A percentile compares a stretch with the other conserved stretches of the same genome.
Conservation (phyloP, 1,139 yeast genomes). For the Arxiozyma heterogenica region DNA sequence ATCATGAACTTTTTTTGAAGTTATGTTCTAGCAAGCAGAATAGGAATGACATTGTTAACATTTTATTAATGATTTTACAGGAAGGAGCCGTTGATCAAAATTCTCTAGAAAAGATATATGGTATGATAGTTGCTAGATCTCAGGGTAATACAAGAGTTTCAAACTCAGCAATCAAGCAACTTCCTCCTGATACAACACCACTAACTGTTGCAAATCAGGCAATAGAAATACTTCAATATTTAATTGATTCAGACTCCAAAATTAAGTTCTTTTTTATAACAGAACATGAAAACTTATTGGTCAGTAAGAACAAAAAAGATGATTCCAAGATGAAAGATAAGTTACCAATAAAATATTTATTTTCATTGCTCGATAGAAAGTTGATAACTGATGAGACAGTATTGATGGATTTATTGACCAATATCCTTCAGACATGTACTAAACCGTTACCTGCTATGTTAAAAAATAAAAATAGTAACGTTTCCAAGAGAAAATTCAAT, state of each 20-base stretch:
- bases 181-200: slow-evolving; percentile 61
- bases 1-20: slow-evolving; percentile 58
- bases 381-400: slow-evolving; percentile 63
- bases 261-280: slow-evolving; percentile 68
- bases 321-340: slow-evolving; percentile 38
- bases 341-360: slow-evolving; percentile 65
- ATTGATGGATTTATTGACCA: slow-evolving; percentile 67
- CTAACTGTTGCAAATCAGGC: slow-evolving; percentile 67
- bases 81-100: slow-evolving; percentile 62
- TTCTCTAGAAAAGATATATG: slow-evolving; percentile 57
- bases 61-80: slow-evolving; percentile 57
- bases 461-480: slow-evolving; percentile 24
- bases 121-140: slow-evolving; percentile 41
- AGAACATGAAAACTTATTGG: slow-evolving; percentile 62
- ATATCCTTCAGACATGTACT: slow-evolving; percentile 68
- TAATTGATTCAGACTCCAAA: slow-evolving; percentile 61
- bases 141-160: slow-evolving; percentile 14
- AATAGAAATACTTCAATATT: slow-evolving; percentile 62
- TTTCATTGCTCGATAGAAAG: slow-evolving; percentile 53
- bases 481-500: slow-evolving; percentile 33
- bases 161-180: slow-evolving; percentile 22
- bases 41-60: slow-evolving; percentile 64
- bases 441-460: slow-evolving; percentile 54
- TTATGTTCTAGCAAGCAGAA: slow-evolving; percentile 73
- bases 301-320: slow-evolving; percentile 39